Base-by-base conservation (phyloP, 2,329 filamentous ascomycete genomes). In the Acrocalymma vagum region DNA sequence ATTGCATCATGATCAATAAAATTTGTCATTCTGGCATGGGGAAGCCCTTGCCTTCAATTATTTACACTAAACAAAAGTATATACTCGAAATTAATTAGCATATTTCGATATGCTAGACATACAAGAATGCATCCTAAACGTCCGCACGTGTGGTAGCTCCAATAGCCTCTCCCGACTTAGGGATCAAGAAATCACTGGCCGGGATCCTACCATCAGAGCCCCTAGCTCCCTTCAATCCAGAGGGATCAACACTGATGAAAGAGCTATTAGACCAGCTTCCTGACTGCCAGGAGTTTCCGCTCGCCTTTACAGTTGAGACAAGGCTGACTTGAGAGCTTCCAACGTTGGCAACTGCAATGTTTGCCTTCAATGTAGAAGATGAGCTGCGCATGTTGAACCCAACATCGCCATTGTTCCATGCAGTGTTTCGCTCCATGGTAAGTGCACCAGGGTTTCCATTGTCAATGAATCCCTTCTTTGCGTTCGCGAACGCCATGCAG, bases 391-490 rank as follows among this genome's bases (percentile, higher is more conserved):
- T 60, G 33, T 71, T 60, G 59, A 74, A 74, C 4, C 73, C 72
- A 7, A 68, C 60, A 15, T 69, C 71, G 3, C 62, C 70, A 29
- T 78, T 77, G 42, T 72, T 72, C 69, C 70, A 78, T 6, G 75
- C 74, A 1, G 74, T 77, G 57, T 75, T 77, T 38, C 72, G 63
- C 14, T 65, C 62, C 17, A 77, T 51, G 1, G 55, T 63, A 33
- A 77, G 59, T 24, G 52, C 62, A 0, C 74, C 75, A 0, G 71
- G 63, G 50, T 77, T 72, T 9, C 65, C 66, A 41, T 77, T 77
- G 32, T 78, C 74, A 4, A 72, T 76, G 55, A 77, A 76, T 0
- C 75, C 75, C 45, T 76, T 74, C 38, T 66, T 68, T 1, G 62
- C 62, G 43, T 77, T 78, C n/a, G 56, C 42, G 41, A 75, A 77